phyloP scores from a whole-genome alignment of 2,329 filamentous ascomycete genomes.

The Microsporum canis region DNA sequence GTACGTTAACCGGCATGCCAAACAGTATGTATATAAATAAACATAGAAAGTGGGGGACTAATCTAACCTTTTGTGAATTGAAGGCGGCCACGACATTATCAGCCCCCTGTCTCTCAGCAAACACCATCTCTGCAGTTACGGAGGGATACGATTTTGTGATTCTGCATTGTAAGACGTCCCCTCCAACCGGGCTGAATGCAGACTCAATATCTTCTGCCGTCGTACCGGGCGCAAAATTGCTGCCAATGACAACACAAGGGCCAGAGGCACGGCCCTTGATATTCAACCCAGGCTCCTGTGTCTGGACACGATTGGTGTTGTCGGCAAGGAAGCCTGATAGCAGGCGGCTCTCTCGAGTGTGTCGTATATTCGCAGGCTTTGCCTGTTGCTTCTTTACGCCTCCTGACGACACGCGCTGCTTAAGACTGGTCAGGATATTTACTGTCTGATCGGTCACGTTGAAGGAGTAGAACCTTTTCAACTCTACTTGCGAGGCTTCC shows the following conservation, averaged over 20 bases:
- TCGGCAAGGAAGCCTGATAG: constrained; percentile 6
- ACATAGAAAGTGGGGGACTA: neutral
- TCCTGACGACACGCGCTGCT: constrained; percentile 7
- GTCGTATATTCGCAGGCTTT: neutral
- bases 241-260: constrained; percentile 47
- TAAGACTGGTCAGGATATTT: constrained; percentile 2
- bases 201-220: constrained; percentile 55
- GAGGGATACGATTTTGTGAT: constrained; percentile 43
- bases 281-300: constrained; percentile 31
- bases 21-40: neutral
- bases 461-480: constrained; percentile 37
- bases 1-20: neutral
- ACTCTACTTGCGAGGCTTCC: constrained; percentile 48
- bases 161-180: constrained; percentile 43
- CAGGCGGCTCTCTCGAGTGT: constrained; percentile 9
- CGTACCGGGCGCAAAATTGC: constrained; percentile 56
- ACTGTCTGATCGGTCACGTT: neutral
- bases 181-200: constrained; percentile 44
- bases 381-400: constrained; percentile 5
- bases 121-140: constrained; percentile 51
- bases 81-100: constrained; percentile 51
- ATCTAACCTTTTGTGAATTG: constrained; percentile 49
- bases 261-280: constrained; percentile 45
- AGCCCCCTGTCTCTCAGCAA: constrained; percentile 44
- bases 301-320: neutral